Base-by-base conservation (phyloP, 179 eudicot species). In the Corrigiola litoralis region DNA sequence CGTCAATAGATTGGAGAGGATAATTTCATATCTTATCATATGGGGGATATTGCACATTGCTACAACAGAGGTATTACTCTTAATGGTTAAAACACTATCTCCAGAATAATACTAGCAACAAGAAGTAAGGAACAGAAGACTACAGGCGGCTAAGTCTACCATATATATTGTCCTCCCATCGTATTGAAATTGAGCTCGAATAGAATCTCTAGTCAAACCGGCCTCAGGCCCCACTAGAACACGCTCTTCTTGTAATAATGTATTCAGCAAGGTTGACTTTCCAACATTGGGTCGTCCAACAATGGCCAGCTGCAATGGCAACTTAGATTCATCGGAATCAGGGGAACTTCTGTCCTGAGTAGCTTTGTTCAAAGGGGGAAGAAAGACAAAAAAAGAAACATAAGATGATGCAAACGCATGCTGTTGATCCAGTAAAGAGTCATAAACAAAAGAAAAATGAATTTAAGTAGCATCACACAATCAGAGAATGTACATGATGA, bases 161-260 rank as follows among this genome's bases (percentile, higher is more conserved):
- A 94, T 76, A 79, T 81, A 88, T 67, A 94, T 65, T 17, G 95
- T 83, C 84, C 96, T 86, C 61, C 79, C 87, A 62, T 79, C 89
- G 73, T 86, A 90, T 66, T 84, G 77, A 78, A 94, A 94, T 74
- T 86, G 79, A 74, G 86, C 97, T 70, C 99, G 84, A 71, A 94
- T 84, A 33, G 99, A 94, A 80, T 94, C 99, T 78, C 97, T 84
- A 0, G 99, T 94, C 79, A 94, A 74, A 38, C 99, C 99, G 66
- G 97, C 97, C 82, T 94, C 99, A 52, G 99, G 99, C 55, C 99
- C 99, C 38, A 87, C 97, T 51, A 94, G 73, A 73, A 88, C 99
- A 72, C 99, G 97, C 38, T 94, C 84, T 78, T 94, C 97, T 85
- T 86, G 96, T 58, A 94, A 76, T 67, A 94, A 58, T 25, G 94